phyloP scores from a whole-genome alignment of 352 stramenopile species.

The Pythium utonaiense region DNA sequence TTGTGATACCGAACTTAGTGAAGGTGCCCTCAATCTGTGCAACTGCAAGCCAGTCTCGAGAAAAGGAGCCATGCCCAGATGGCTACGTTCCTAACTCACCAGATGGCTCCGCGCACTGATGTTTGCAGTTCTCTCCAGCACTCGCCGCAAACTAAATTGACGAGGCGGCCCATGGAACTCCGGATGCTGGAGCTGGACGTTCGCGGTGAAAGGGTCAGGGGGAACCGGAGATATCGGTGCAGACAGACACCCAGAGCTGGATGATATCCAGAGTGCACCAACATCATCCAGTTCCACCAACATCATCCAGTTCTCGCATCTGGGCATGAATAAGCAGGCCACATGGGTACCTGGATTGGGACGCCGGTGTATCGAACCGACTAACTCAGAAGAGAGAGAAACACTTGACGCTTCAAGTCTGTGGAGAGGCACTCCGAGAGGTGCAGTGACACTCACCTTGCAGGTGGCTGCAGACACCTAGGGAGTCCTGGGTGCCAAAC shows the following conservation, averaged over 20 bases:
- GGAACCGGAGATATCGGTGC: no score
- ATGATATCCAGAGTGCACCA: background rate
- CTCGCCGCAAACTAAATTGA: background rate
- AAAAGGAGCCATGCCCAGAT: slow-evolving; percentile 12
- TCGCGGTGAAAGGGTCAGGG: no score
- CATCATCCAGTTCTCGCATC: background rate
- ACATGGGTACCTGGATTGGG: background rate
- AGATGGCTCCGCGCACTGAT: background rate
- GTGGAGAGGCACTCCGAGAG: background rate
- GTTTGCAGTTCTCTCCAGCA: background rate
- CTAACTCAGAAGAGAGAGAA: background rate
- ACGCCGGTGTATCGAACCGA: background rate
- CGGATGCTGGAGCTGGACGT: background rate
- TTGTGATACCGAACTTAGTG: background rate
- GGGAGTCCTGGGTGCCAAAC: no score
- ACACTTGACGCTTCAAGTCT: background rate
- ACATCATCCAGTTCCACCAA: background rate
- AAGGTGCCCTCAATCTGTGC: background rate
- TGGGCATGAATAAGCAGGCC: background rate
- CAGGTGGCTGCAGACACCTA: no score
- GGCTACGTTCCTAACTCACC: background rate
- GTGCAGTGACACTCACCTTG: background rate
- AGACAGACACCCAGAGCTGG: no score
- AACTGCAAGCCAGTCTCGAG: background rate
- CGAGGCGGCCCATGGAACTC: background rate